Base-by-base conservation (phyloP, 2,329 filamentous ascomycete genomes). In the Penicillium sp. region DNA sequence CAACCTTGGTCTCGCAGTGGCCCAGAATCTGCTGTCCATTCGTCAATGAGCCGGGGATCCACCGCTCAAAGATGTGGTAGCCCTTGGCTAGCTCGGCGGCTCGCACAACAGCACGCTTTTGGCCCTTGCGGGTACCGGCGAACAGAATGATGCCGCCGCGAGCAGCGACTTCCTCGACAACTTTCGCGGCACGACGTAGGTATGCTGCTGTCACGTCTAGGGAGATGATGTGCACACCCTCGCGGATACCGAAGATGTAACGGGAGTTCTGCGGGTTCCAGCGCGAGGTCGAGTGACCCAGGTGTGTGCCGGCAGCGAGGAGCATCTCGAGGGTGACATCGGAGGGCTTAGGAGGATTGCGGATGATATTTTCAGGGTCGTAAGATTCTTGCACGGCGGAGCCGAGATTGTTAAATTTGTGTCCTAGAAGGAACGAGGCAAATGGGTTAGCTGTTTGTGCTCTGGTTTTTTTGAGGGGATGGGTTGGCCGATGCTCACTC, bases 221-320 rank as follows among this genome's bases (percentile, higher is more conserved):
- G 10, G 89, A 90, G 76, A 99, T 97, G 75, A 99, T 93, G 79
- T 97, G 94, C 63, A 96, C 89, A 16, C 90, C 92, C 68, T 95
- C 86, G 48, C 95, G 85, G 63, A 96, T 86, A 70, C 95, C 95
- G 75, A 91, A 93, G 75, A 99, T 98, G 80, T 98, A 98, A 68
- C 91, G 87, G 66, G 93, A 89, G 80, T 98, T 99, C 55, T 87
- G 89, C 11, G 95, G 93, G 79, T 99, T 96, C 95, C 95, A 99
- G 53, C 93, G 84, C 63, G 91, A 91, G 0, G 90, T 94, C 71
- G 91, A 86, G 80, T 99, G 95, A 65, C 95, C 95, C 77, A 98
- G 87, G 79, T 97, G 93, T 57, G 87, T 87, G 79, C 96, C 92
- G 35, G 89, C 88, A 49, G 93, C 91, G 82, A 97, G 89, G 64